Conservation (phyloP, 1,139 yeast species). For the Debaryomyces singareniensis region DNA sequence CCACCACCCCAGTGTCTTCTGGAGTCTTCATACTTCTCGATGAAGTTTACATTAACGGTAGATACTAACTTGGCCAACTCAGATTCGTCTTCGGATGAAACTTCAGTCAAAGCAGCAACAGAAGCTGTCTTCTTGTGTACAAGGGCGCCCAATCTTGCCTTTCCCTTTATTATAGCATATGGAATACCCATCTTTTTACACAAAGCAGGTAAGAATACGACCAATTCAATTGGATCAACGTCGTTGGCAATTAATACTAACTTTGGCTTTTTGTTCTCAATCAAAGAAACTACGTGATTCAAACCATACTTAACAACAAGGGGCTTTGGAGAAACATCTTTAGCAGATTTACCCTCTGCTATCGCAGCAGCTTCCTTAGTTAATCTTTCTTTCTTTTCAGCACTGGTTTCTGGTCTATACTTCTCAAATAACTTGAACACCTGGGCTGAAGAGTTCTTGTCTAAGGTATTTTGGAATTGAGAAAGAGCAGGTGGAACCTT, state of each 20-base stretch:
- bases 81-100: conserved; percentile 87
- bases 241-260: conserved; percentile 96
- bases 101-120: conserved; percentile 96
- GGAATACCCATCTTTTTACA: conserved; percentile 99
- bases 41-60: conserved; percentile 87
- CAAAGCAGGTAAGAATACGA: conserved; percentile 93
- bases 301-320: conserved; percentile 94
- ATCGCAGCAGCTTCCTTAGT: conserved; percentile 98
- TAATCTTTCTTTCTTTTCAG: conserved; percentile 98
- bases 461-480: conserved; percentile 91
- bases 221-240: conserved; percentile 98
- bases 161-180: conserved; percentile 97
- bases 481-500: conserved; percentile 98
- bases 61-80: conserved; percentile 88
- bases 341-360: conserved; percentile 95
- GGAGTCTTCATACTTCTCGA: conserved; percentile 86
- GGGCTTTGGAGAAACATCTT: conserved; percentile 95
- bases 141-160: conserved; percentile 96
- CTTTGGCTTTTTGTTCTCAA: conserved; percentile 98
- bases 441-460: conserved; percentile 97
- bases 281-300: conserved; percentile 93
- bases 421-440: conserved; percentile 95
- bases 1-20: conserved; percentile 99
- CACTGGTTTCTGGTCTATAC: conserved; percentile 95
- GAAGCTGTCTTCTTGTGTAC: conserved; percentile 97